These are phyloP conservation scores for Dactylellina sp. DNA, from an alignment of 2,329 filamentous ascomycete genomes.

Conservation along the genomic window DNA sequence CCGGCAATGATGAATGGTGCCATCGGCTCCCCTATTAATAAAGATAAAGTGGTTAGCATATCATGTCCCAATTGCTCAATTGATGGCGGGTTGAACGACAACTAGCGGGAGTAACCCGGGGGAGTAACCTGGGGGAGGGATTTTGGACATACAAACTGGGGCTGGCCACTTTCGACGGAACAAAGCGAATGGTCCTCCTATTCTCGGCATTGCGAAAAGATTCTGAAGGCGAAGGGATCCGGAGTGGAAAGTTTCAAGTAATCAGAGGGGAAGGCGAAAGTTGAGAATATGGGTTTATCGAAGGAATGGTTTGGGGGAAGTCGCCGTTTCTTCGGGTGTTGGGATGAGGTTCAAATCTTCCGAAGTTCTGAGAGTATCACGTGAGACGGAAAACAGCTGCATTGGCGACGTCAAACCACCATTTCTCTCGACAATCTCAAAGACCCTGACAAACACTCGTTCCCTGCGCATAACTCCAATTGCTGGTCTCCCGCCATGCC, in stretches of 20 bases:
- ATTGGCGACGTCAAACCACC: neutral
- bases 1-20: constrained; percentile 93
- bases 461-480: constrained; percentile 14
- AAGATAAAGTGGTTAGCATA: constrained; percentile 18
- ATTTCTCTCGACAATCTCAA: neutral
- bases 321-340: constrained; percentile 16
- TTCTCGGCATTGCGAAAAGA: constrained; percentile 37
- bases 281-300: neutral
- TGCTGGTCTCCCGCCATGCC: constrained; percentile 22
- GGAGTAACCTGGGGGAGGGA: constrained; percentile 61
- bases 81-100: constrained; percentile 46
- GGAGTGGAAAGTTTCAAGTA: neutral
- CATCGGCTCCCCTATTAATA: constrained; percentile 82
- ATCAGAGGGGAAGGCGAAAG: neutral
- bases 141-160: constrained; percentile 75
- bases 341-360: constrained; percentile 54
- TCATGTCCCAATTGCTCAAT: constrained; percentile 59
- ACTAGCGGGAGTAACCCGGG: constrained; percentile 62
- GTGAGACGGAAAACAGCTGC: constrained; percentile 35
- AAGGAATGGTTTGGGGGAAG: neutral
- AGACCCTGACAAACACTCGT: constrained; percentile 1
- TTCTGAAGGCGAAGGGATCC: constrained; percentile 5
- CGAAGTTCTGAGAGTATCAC: constrained; percentile 36
- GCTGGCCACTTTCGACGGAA: constrained; percentile 86
- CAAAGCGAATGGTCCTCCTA: constrained; percentile 47